Evolutionary conservation across 192 early-diverging fungal species (phyloP).

Genomic region (Thoreauomyces humboldtii): DNA sequence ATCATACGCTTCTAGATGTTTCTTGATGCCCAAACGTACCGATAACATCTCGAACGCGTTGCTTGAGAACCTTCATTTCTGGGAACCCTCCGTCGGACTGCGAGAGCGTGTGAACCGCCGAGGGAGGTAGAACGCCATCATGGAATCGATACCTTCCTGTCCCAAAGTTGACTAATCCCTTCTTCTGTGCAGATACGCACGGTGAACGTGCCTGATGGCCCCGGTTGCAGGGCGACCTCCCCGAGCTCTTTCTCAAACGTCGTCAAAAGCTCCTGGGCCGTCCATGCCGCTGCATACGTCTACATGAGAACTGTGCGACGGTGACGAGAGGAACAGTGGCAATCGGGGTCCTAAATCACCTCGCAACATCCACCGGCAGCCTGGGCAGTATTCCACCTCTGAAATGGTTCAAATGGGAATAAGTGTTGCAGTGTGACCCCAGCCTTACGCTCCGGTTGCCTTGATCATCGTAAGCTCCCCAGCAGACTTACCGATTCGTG

Average conservation of each 20-base stretch:
- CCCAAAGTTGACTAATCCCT: neutral
- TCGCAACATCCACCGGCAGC: conserved; percentile 16
- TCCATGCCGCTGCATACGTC: conserved; percentile 1
- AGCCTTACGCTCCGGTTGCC: too few relatives aligned
- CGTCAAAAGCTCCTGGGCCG: conserved; percentile 12
- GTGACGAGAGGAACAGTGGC: neutral
- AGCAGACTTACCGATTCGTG: too few relatives aligned
- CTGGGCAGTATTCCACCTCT: conserved; percentile 12
- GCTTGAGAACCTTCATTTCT: conserved; percentile 11
- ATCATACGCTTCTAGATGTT: neutral
- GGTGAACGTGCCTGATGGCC: neutral
- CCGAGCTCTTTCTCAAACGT: conserved; percentile 4
- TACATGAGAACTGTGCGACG: neutral
- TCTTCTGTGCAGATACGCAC: neutral
- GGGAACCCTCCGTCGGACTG: conserved; percentile 16
- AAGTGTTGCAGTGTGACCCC: too few relatives aligned
- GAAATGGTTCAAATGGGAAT: too few relatives aligned
- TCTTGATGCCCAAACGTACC: neutral
- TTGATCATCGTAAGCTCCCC: too few relatives aligned
- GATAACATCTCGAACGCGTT: conserved; percentile 11
- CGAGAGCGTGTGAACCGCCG: too few relatives aligned
- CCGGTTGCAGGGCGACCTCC: conserved; percentile 5
- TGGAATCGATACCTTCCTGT: too few relatives aligned
- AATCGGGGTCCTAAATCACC: neutral
- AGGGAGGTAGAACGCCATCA: too few relatives aligned